phyloP scores from a whole-genome alignment of 352 stramenopile genomes.

The Pythium apleroticum region DNA sequence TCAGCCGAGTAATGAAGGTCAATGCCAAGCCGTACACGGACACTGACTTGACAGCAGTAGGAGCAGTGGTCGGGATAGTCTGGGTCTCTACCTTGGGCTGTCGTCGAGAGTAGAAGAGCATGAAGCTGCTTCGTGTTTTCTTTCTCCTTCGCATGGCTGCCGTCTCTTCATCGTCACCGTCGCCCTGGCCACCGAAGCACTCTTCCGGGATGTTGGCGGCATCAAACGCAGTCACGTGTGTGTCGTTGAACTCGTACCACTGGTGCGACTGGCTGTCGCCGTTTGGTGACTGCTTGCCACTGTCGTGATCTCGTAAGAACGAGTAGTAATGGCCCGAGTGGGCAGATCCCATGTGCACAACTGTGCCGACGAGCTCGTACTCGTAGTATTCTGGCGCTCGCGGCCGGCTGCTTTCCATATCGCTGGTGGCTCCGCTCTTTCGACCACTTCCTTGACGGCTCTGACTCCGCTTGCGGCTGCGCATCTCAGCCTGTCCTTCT shows the following conservation, averaged over 20 bases:
- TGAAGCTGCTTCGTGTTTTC: constrained; percentile 87
- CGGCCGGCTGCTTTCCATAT: constrained; percentile 23
- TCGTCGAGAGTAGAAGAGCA: constrained; percentile 81
- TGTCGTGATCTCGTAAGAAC: constrained; percentile 74
- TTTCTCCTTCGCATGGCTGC: constrained; percentile 35
- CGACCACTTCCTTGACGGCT: constrained; percentile 7
- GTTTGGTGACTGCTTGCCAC: constrained; percentile 6
- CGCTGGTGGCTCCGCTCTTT: constrained; percentile 10
- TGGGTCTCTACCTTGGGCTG: constrained; percentile 37
- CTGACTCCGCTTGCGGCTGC: constrained; percentile 26
- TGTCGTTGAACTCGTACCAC: constrained; percentile 91
- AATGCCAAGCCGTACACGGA: constrained; percentile 29
- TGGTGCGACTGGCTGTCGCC: constrained; percentile 19
- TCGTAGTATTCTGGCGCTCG: constrained; percentile 77
- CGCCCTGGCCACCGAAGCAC: constrained; percentile 48
- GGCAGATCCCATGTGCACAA: constrained; percentile 87
- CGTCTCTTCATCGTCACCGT: constrained; percentile 4
- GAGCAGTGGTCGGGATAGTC: not conserved
- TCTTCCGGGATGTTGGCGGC: constrained; percentile 64
- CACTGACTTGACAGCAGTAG: constrained; percentile 20
- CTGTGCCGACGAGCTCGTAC: constrained; percentile 85
- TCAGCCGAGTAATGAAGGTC: constrained; percentile 28
- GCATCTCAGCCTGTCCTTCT: constrained; percentile 74
- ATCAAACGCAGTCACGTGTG: constrained; percentile 77
- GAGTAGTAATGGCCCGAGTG: constrained; percentile 91